Evolutionary conservation across 2,329 filamentous ascomycete species (phyloP).

Genomic region (Colletotrichum karsti): DNA sequence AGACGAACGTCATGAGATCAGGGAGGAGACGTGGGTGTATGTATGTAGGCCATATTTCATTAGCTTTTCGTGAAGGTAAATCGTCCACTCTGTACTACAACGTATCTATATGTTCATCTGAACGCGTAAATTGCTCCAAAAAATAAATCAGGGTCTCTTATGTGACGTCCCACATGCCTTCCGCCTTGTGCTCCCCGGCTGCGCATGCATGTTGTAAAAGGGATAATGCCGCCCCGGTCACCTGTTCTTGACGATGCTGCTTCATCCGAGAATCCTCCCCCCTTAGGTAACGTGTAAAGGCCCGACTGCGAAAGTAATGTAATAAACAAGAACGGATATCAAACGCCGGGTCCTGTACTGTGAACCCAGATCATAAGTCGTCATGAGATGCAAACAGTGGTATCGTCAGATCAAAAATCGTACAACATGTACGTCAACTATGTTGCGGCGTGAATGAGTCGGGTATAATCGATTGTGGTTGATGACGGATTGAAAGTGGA

Average conservation of each 20-base stretch:
- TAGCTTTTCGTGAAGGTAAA: constrained; percentile 3
- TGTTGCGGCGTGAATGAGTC: constrained; percentile 12
- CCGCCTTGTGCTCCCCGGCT: neutral
- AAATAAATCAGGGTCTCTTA: neutral
- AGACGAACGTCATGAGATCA: neutral
- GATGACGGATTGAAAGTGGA: neutral
- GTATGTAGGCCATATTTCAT: neutral
- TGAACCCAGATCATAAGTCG: constrained; percentile 28
- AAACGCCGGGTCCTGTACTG: constrained; percentile 22
- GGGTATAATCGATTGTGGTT: constrained; percentile 18
- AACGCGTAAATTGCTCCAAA: constrained; percentile 3
- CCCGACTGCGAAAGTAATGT: neutral
- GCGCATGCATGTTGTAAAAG: neutral
- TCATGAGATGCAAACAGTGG: constrained; percentile 27
- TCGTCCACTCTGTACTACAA: constrained; percentile 17
- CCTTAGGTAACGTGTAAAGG: neutral
- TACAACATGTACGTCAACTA: constrained; percentile 21
- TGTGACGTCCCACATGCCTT: neutral
- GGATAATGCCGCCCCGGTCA: neutral
- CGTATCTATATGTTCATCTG: constrained; percentile 22
- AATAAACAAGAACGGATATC: constrained; percentile 22
- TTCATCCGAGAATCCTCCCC: neutral
- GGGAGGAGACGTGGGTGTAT: neutral
- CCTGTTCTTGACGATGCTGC: neutral
- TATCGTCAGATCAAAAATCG: constrained; percentile 28